Conservation (phyloP, 148 eudicot genomes). For the Euryodendron excelsum region DNA sequence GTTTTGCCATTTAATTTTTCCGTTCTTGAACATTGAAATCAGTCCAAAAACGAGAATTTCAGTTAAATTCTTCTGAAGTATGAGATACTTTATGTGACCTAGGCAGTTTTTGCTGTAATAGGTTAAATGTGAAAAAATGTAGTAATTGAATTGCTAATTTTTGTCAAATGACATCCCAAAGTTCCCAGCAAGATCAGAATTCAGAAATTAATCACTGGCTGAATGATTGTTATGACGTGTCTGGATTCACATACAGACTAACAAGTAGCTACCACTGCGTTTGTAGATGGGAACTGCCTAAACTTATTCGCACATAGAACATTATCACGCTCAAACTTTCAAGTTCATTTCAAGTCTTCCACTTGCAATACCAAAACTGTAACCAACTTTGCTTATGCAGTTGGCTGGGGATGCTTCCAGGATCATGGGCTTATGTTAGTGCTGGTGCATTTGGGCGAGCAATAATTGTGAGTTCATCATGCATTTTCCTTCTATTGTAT, state of each 20-base stretch:
- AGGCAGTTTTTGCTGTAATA: not conserved
- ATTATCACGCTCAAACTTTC: not conserved
- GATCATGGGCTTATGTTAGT: conserved; percentile 95
- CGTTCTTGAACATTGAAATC: not conserved
- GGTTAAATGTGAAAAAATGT: not conserved
- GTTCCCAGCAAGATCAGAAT: not conserved
- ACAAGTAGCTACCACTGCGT: not conserved
- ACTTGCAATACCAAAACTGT: not conserved
- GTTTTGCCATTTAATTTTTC: not conserved
- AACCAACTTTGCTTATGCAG: conserved; percentile 43
- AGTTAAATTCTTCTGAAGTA: not conserved
- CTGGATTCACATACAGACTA: not conserved
- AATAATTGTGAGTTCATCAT: conserved; percentile 67
- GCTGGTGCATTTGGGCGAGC: conserved; percentile 99
- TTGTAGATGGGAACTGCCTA: not conserved
- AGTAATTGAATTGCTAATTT: not conserved
- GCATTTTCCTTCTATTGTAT: not conserved
- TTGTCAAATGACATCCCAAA: not conserved
- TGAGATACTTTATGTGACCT: not conserved
- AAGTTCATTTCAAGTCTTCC: not conserved
- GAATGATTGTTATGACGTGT: not conserved
- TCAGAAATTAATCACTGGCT: conserved; percentile 2
- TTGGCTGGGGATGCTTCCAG: conserved; percentile 99
- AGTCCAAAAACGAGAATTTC: not conserved
- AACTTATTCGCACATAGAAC: not conserved